Evolutionary conservation across 345 rosid species (phyloP), one percentile per base, ranked within the genome.

Genomic region (Cochlearia excelsa): DNA sequence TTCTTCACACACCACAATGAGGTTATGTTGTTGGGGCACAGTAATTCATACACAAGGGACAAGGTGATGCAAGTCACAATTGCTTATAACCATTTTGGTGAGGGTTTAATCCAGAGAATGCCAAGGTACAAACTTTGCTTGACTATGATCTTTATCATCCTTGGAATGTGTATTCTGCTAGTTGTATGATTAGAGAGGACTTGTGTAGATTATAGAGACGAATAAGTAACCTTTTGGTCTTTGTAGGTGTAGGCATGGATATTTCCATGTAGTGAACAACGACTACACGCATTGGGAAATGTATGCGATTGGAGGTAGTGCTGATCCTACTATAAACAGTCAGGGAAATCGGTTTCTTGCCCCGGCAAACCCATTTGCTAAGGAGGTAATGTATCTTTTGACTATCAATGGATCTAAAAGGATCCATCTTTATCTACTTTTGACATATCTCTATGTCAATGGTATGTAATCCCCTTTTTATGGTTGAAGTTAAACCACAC

Each of bases 231-330:
- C n/a, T 9, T 31, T 29, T 42, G 46, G 28, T 59, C 0, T 4
- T 73, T 75, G 68, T 79, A 93, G 99, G 77, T 94, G 99, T 77
- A 70, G 99, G 65, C 95, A 87, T 54, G 99, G 99, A n/a, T 94
- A 89, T 73, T 90, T 94, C 84, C 97, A 94, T 65, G 95, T 94
- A 46, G 96, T 94, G 29, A 94, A 94, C 90, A 94, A 94, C 30
- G 99, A 94, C 69, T 94, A 94, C 68, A 90, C 99, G 2, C 97
- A 93, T 56, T 94, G 99, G 99, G 92, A 77, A 65, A 94, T 94
- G 99, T 90, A 94, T 37, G 40, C 40, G 7, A 37, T 37, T 37
- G 40, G 40, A 1, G 40, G 40, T 5, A 37, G 40, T 37, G 40
- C 40, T 37, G 6, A 2, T 37, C 40, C 40, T 4, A 37, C 40